Base-by-base conservation (phyloP, 768 basidiomycete species). In the Lyophyllum shimeji region DNA sequence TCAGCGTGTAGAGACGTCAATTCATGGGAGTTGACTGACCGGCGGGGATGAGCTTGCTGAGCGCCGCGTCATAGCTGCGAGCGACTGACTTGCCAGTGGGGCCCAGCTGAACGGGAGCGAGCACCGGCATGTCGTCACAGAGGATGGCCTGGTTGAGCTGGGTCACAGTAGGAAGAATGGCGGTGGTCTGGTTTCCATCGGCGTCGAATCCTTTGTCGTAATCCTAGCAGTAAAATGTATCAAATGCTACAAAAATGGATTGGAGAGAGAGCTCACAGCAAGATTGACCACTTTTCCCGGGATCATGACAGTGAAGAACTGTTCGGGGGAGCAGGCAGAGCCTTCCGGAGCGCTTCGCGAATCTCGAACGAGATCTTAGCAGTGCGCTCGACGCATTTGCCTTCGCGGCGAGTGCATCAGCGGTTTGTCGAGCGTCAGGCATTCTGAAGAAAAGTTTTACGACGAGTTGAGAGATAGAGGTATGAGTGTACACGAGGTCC, bases 1-100 rank as follows among this genome's bases (percentile, higher is more conserved):
- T 24, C n/a, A 29, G 15, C 23, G 7, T 9, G 7, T 3, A 29
- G 6, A 2, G 21, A 46, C n/a, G 2, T 6, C 11, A 20, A 5
- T 25, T 46, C 13, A 46, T 29, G 27, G 13, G 29, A 29, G 4
- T 29, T 29, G 4, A 37, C 48, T 7, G 24, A 54, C 53, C 53
- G 17, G 45, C 34, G 25, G 53, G 53, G 23, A 54, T 29, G 7
- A 54, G 39, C 33, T 54, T 54, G 33, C 53, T 48, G 29, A 54
- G 34, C 2, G 53, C 53, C 1, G 53, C 53, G 37, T 46, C 53
- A 18, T 54, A 54, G 25, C 53, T 54, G 15, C 53, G 53, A 7
- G 53, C 53, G 18, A 54, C 53, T 1, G 53, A 54, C 34, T 29
- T 46, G 3, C 46, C 46, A 4, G 46, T 46, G 11, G 46, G 46